phyloP scores from a whole-genome alignment of 2,329 filamentous ascomycete genomes.

The Pestalotiopsis sp. region DNA sequence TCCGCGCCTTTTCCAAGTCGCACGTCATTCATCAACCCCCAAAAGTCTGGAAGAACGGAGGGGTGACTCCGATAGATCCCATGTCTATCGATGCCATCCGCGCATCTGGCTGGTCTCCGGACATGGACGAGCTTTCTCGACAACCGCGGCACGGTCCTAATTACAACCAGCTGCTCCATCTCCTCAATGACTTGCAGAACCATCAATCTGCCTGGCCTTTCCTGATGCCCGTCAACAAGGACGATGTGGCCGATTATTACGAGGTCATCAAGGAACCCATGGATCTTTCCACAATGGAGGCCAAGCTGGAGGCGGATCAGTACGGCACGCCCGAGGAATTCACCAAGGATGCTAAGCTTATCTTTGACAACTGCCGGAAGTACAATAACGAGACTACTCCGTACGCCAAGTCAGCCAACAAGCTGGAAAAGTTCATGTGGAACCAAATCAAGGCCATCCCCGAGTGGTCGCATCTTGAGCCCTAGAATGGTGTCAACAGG shows the following conservation, averaged over 20 bases:
- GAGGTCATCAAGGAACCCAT: conserved; percentile 98
- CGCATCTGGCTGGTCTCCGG: conserved; percentile 90
- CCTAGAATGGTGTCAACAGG: conserved; percentile 30
- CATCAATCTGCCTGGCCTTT: conserved; percentile 95
- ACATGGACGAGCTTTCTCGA: conserved; percentile 96
- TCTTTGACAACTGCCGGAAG: conserved; percentile 92
- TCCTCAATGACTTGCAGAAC: conserved; percentile 95
- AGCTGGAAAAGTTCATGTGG: conserved; percentile 95
- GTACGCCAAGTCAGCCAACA: conserved; percentile 93
- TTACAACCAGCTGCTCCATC: conserved; percentile 89
- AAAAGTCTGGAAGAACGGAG: conserved; percentile 78
- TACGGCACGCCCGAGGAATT: conserved; percentile 94
- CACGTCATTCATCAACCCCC: conserved; percentile 88
- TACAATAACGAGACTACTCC: conserved; percentile 97
- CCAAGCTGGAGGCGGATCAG: conserved; percentile 89
- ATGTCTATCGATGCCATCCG: conserved; percentile 86
- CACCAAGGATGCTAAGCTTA: conserved; percentile 81
- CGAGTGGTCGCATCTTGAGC: conserved; percentile 78
- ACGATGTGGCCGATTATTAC: conserved; percentile 98
- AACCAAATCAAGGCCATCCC: conserved; percentile 87
- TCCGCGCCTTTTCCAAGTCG: conserved; percentile 85
- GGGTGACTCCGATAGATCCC: conserved; percentile 75
- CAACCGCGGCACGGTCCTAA: conserved; percentile 95
- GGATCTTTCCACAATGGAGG: conserved; percentile 95
- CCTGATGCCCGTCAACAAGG: conserved; percentile 87